Percentiles rank a stretch among this genome's conserved stretches.
Conservation (phyloP, 495 filamentous ascomycete genomes). For the Usnea hakonensis region DNA sequence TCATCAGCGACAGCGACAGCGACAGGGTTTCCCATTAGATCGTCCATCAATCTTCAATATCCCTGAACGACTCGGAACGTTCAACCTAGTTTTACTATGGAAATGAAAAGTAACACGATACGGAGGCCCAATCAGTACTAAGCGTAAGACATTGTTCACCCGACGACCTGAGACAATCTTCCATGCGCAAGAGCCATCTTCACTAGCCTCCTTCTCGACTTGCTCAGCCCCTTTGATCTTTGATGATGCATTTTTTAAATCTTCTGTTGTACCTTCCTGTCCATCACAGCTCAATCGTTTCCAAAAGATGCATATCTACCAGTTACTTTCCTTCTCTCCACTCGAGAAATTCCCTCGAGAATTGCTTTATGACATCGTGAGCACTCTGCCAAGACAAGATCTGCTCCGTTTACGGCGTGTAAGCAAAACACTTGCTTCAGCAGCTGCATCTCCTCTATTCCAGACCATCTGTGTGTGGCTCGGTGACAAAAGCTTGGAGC, state of each 20-base stretch:
- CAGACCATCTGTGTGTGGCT: slow-evolving; percentile 10
- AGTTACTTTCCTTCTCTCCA: neutral
- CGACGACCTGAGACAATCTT: neutral
- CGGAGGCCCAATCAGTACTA: neutral
- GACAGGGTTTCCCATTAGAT: neutral
- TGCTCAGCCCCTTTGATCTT: slow-evolving; percentile 2
- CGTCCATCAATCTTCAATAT: neutral
- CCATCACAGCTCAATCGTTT: neutral
- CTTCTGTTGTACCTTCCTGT: neutral
- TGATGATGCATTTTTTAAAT: neutral
- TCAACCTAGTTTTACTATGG: neutral
- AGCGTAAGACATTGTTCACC: neutral
- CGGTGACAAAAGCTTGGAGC: slow-evolving; percentile 8
- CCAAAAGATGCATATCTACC: neutral
- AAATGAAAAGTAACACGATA: neutral
- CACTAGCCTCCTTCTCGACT: neutral
- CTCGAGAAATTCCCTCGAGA: slow-evolving; percentile 1
- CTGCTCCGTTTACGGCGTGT: neutral
- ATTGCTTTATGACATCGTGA: slow-evolving; percentile 1
- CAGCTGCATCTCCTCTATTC: slow-evolving; percentile 5
- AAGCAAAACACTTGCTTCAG: neutral
- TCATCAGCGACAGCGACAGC: too few species aligned
- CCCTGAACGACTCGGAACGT: neutral
- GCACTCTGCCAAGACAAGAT: neutral
- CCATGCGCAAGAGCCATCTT: neutral